Conservation (phyloP, 1,284 basidiomycete species). For the Mycena citricolor region DNA sequence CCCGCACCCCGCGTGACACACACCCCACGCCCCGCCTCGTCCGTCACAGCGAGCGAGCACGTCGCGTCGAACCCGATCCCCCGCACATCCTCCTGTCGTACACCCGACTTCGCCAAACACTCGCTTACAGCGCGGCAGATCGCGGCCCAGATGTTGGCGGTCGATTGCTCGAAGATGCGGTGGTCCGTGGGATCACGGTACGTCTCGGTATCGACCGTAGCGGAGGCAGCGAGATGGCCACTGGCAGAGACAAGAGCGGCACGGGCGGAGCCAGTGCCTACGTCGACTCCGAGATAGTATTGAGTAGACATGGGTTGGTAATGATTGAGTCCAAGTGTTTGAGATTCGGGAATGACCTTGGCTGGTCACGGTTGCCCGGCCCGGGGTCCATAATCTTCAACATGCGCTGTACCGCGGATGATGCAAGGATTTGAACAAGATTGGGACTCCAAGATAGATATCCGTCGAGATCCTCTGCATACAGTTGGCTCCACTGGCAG, state of each 20-base stretch:
- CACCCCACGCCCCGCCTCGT: conserved; percentile 74
- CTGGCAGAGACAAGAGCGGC: conserved; percentile 79
- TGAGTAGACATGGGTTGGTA: conserved; percentile 33
- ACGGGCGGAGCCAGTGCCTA: conserved; percentile 92
- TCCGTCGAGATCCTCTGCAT: too few relatives aligned
- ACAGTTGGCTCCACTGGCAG: too few relatives aligned
- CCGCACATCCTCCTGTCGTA: conserved; percentile 69
- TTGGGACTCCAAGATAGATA: too few relatives aligned
- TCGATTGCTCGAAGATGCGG: conserved; percentile 94
- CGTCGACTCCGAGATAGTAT: conserved; percentile 73
- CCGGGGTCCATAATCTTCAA: too few relatives aligned
- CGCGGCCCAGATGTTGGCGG: conserved; percentile 82
- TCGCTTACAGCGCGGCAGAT: conserved; percentile 72
- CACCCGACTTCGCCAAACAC: conserved; percentile 63
- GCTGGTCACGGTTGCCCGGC: too few relatives aligned
- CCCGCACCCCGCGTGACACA: conserved; percentile 73
- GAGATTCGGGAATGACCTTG: too few relatives aligned
- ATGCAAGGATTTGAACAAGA: too few relatives aligned
- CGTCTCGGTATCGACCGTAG: conserved; percentile 78
- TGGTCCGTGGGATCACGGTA: conserved; percentile 85
- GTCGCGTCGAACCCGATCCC: conserved; percentile 97
- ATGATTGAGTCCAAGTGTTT: too few relatives aligned
- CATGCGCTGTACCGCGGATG: too few relatives aligned
- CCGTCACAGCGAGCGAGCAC: conserved; percentile 89
- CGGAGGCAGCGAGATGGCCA: conserved; percentile 79